Percentiles rank a stretch among this genome's conserved stretches.
These are phyloP conservation scores for Stachybotrys echinatus DNA, from an alignment of 2,329 filamentous ascomycete genomes.

Conservation along the genomic window DNA sequence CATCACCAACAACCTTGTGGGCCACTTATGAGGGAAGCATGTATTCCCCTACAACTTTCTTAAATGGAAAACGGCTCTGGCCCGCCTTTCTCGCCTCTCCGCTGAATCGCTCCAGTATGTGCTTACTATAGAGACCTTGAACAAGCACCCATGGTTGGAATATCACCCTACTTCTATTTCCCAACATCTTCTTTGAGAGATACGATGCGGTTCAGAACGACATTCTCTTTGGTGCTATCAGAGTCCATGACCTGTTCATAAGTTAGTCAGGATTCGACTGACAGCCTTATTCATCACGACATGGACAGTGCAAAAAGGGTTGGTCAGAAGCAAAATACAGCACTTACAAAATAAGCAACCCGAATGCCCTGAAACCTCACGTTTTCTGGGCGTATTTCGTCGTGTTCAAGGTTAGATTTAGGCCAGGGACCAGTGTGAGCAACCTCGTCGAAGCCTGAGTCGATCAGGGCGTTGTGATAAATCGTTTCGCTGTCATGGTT, in stretches of 20 bases:
- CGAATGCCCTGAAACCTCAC: slow-evolving; percentile 90
- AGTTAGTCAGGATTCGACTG: background rate
- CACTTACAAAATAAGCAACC: slow-evolving; percentile 72
- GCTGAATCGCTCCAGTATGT: too few relatives aligned
- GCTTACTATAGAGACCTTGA: too few relatives aligned
- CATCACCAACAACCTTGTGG: too few relatives aligned
- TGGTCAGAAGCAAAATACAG: background rate
- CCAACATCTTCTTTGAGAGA: slow-evolving; percentile 1
- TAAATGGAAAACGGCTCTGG: too few relatives aligned
- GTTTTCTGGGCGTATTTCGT: slow-evolving; percentile 60
- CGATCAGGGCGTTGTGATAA: slow-evolving; percentile 71
- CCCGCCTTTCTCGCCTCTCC: too few relatives aligned
- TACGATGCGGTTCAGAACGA: background rate
- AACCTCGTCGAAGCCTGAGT: slow-evolving; percentile 78
- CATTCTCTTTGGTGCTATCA: background rate
- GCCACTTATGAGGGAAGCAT: too few relatives aligned
- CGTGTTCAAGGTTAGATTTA: slow-evolving; percentile 65
- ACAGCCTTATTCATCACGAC: background rate
- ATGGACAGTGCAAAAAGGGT: background rate
- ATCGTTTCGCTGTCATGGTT: slow-evolving; percentile 79
- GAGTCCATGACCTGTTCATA: background rate
- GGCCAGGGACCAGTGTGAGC: slow-evolving; percentile 72
- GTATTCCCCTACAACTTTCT: too few relatives aligned
- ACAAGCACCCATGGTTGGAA: too few relatives aligned
- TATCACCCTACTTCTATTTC: background rate